phyloP scores from a whole-genome alignment of 345 rosid genomes.

The Brassica incana region DNA sequence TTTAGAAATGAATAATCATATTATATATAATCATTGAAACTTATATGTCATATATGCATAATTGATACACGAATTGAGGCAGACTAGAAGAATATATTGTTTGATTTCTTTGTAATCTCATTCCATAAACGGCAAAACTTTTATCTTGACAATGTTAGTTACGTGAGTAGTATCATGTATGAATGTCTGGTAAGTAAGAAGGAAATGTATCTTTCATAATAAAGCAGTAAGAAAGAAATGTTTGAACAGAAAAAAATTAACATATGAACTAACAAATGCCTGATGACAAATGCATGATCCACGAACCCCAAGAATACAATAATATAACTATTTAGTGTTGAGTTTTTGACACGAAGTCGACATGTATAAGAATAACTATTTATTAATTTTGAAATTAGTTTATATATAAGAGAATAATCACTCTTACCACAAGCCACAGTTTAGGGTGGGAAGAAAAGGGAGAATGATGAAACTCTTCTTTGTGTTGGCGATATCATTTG shows the following conservation, averaged over 20 bases:
- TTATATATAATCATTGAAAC: background rate
- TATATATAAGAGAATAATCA: background rate
- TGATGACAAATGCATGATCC: background rate
- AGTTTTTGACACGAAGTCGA: slow-evolving; percentile 28
- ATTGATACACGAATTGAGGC: background rate
- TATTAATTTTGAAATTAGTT: slow-evolving; percentile 22
- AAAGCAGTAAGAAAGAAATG: slow-evolving; percentile 1
- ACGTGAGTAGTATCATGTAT: background rate
- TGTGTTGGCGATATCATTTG: slow-evolving; percentile 24
- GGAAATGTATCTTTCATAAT: background rate
- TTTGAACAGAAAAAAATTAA: background rate
- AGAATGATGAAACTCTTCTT: slow-evolving; percentile 17
- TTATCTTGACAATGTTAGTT: background rate
- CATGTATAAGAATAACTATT: slow-evolving; percentile 20
- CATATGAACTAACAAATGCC: background rate
- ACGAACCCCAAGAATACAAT: slow-evolving; percentile 21
- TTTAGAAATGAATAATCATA: background rate
- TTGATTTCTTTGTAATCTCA: background rate
- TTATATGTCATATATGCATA: background rate
- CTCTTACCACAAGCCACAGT: slow-evolving; percentile 16
- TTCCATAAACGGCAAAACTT: slow-evolving; percentile 7
- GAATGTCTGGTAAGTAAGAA: background rate
- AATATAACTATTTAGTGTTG: background rate
- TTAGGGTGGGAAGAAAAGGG: background rate
- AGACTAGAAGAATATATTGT: background rate